Base-by-base conservation (phyloP, 371 early-diverging fungal genomes). In the Chytridiales sp. region DNA sequence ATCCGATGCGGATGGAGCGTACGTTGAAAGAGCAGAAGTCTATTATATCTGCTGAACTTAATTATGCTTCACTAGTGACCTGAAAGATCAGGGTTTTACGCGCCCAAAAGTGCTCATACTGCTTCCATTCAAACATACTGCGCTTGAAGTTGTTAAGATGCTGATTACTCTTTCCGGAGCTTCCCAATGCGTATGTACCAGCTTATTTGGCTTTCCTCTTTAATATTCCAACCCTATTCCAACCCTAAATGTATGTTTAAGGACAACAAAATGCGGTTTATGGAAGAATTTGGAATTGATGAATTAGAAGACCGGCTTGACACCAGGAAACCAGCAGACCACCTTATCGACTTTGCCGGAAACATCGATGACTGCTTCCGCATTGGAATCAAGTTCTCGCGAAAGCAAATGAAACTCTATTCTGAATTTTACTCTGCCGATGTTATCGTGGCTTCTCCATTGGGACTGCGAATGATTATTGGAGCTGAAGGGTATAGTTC, bases 361-460 rank as follows among this genome's bases (percentile, higher is more conserved):
- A 96, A 97, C 72, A 88, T 91, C 59, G 97, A 96, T 63, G 98
- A 98, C 73, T 87, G 86, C 57, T 98, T 98, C 76, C 83, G 93
- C n/a, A 73, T 97, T 46, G 95, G 95, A 6, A 80, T 98, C 68
- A 89, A 90, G 72, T 85, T 96, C 56, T 81, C 88, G 0, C 81
- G 87, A 46, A 93, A 89, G 70, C 78, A 91, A 2, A 78, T 94
- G 68, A 92, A 92, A 67, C 72, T 97, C 21, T 97, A 85, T 66
- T 68, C 90, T 4, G 83, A 88, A 34, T 94, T 96, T 52, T 98
- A 94, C 69, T 73, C 77, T 8, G 84, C 93, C 0, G 98, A 98
- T 73, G 82, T 98, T 29, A 83, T 98, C 34, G 79, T 97, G 49
- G 93, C 93, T 1, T 91, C 92, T 3, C 97, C 98, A 6, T 75